Base-by-base conservation (phyloP, 2,329 filamentous ascomycete species). In the Scedosporium dehoogii region DNA sequence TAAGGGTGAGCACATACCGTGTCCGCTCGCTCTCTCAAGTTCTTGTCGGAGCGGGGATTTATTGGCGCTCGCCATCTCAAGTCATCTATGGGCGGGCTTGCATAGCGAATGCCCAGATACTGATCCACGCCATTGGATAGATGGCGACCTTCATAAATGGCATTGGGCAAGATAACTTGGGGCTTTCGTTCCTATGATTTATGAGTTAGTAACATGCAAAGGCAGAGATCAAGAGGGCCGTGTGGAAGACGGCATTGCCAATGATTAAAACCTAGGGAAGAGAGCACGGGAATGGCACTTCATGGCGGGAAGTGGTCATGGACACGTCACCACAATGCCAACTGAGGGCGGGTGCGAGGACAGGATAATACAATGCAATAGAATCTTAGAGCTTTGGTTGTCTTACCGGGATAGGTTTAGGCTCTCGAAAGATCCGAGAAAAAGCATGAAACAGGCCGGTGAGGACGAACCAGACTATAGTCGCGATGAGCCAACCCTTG, bases 71-170 rank as follows among this genome's bases (percentile, higher is more conserved):
- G 72, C 73, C 79, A 85, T 61, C 82, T 75, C 41, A 82, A 71
- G 46, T 81, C 72, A 1, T 76, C 79, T 0, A 79, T 62, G 4
- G 82, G 81, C n/a, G 81, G 73, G 14, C 76, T 73, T 10, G 82
- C 82, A 68, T 78, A 85, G 53, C 81, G 79, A 69, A 80, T 71
- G 12, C 79, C 79, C 3, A 79, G 71, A 67, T 76, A 82, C 66
- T 79, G 72, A 59, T 73, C 74, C 33, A 82, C 72, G n/a, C 73
- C 74, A 29, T 69, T 73, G 25, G 68, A 65, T 3, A 78, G 70
- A 2, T 69, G 66, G 3, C 69, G 68, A 29, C 79, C 79, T 25
- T 73, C 71, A 62, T 81, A 81, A 27, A 68, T 68, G n/a, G 78
- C 73, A 63, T 81, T 81, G 29, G 73, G 75, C 23, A 81, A 71